Percentiles rank a stretch among this genome's conserved stretches.
Evolutionary conservation across 1,284 basidiomycete species (phyloP).

Genomic region (Mycosarcoma maydis): DNA sequence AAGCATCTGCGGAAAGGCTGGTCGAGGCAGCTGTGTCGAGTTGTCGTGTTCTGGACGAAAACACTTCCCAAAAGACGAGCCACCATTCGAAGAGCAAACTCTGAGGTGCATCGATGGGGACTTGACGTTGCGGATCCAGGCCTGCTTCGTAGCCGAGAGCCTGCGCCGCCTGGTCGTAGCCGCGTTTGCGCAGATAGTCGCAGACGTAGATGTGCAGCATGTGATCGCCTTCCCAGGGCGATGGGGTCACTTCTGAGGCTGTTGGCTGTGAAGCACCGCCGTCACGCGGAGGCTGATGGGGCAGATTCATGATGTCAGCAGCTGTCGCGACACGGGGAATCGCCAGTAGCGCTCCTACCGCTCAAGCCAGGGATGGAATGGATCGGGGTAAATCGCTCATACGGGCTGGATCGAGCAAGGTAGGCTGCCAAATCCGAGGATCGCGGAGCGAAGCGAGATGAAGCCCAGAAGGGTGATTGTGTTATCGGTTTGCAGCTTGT

Average conservation of each 20-base stretch:
- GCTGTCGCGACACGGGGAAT: not conserved
- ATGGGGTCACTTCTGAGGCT: not conserved
- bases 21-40: not conserved
- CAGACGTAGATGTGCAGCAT: slow-evolving; percentile 49
- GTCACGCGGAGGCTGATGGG: not conserved
- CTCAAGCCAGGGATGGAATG: not conserved
- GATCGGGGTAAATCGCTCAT: too few relatives aligned
- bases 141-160: slow-evolving; percentile 29
- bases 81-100: slow-evolving; percentile 47
- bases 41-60: slow-evolving; percentile 14
- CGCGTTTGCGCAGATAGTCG: slow-evolving; percentile 43
- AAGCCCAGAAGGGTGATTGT: too few relatives aligned
- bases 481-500: too few relatives aligned
- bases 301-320: not conserved
- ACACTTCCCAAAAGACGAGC: slow-evolving; percentile 43
- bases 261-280: slow-evolving; percentile 1
- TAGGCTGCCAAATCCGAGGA: too few relatives aligned
- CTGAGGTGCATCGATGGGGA: slow-evolving; percentile 45
- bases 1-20: slow-evolving; percentile 10
- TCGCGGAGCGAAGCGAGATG: too few relatives aligned
- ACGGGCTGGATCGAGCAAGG: too few relatives aligned
- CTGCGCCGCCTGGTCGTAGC: slow-evolving; percentile 22
- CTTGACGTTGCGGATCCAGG: slow-evolving; percentile 13
- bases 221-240: slow-evolving; percentile 37
- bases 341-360: not conserved